phyloP scores from a whole-genome alignment of 169 alveolate species.

The Cryptosporidium xiaoi region DNA sequence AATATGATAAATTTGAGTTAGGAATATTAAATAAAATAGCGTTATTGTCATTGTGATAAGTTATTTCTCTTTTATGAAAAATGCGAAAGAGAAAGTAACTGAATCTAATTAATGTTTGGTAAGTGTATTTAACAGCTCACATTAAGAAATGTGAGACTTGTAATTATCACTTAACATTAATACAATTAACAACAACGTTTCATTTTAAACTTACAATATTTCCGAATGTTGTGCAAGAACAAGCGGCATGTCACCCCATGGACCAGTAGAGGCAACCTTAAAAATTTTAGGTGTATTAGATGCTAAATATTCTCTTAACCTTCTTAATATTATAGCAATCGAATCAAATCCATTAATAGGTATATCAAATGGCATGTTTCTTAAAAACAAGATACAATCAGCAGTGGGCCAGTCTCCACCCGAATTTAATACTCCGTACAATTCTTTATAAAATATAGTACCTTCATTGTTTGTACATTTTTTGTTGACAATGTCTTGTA shows the following conservation, averaged over 20 bases:
- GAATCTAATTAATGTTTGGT: not conserved
- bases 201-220: constrained; percentile 51
- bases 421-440: constrained; percentile 31
- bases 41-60: not conserved
- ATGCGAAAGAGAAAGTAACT: not conserved
- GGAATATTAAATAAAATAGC: not conserved
- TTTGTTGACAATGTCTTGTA: constrained; percentile 20
- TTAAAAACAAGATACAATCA: constrained; percentile 44
- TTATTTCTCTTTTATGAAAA: not conserved
- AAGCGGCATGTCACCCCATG: constrained; percentile 68
- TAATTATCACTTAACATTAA: not conserved
- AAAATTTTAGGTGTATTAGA: constrained; percentile 13
- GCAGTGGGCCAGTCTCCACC: constrained; percentile 73
- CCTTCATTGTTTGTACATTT: constrained; percentile 4
- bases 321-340: constrained; percentile 1
- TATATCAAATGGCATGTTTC: constrained; percentile 57
- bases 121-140: too few relatives aligned
- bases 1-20: not conserved
- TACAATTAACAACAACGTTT: not conserved
- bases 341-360: constrained; percentile 37
- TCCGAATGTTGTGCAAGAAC: constrained; percentile 45
- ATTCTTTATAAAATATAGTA: constrained; percentile 32
- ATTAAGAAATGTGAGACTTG: too few relatives aligned
- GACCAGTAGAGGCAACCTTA: constrained; percentile 30
- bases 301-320: constrained; percentile 55